Evolutionary conservation across 2,329 filamentous ascomycete genomes (phyloP).

Genomic region (Trichoderma atrobrunneum): DNA sequence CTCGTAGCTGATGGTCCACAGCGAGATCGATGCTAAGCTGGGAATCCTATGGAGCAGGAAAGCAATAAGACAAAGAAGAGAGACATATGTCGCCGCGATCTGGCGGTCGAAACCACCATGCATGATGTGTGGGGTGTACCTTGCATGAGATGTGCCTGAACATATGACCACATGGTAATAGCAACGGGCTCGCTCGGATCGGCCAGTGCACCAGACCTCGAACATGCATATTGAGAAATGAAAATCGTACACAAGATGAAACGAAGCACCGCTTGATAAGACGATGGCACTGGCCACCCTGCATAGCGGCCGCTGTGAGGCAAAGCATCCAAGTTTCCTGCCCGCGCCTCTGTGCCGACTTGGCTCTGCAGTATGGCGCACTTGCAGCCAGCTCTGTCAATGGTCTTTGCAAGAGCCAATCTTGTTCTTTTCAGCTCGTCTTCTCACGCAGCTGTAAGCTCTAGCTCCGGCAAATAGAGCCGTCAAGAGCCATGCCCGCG

Average conservation of each 20-base stretch:
- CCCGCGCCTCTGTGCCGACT: not conserved
- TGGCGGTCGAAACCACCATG: not conserved
- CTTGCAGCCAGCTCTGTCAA: slow-evolving; percentile 3
- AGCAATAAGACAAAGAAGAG: slow-evolving; percentile 16
- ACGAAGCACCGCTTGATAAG: slow-evolving; percentile 5
- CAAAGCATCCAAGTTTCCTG: not conserved
- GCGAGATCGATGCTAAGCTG: not conserved
- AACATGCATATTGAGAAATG: not conserved
- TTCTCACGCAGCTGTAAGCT: not conserved
- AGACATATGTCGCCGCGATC: slow-evolving; percentile 10
- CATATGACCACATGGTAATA: slow-evolving; percentile 1
- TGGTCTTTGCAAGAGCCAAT: not conserved
- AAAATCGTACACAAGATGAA: slow-evolving; percentile 4
- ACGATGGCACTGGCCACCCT: slow-evolving; percentile 14
- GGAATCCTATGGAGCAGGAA: not conserved
- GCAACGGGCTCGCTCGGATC: slow-evolving; percentile 9
- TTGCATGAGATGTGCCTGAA: not conserved
- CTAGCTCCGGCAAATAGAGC: not conserved
- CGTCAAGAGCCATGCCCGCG: not conserved
- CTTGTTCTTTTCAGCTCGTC: not conserved
- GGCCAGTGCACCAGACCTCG: not conserved
- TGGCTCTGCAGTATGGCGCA: not conserved
- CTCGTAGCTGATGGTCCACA: not conserved
- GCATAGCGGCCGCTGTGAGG: slow-evolving; percentile 2
- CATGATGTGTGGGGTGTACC: not conserved